phyloP scores from a whole-genome alignment of 768 basidiomycete genomes.

The Albatrellus ellisii region DNA sequence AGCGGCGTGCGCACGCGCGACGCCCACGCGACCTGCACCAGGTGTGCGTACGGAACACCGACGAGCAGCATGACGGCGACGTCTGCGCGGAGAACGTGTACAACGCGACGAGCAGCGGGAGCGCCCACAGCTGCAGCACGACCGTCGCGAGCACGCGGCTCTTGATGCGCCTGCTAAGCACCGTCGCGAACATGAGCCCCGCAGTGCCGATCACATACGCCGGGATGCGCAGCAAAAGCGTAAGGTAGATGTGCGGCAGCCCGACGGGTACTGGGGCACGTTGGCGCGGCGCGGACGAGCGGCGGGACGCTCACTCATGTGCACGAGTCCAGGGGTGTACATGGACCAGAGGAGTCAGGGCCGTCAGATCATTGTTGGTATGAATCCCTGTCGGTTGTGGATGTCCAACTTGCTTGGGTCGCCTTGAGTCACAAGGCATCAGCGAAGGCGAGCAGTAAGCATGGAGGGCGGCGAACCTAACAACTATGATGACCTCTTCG shows the following conservation, averaged over 20 bases:
- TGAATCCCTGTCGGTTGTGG: constrained; percentile 61
- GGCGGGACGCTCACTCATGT: constrained; percentile 29
- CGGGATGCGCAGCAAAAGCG: constrained; percentile 50
- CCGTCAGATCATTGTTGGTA: constrained; percentile 31
- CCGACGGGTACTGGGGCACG: constrained; percentile 34
- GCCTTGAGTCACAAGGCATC: constrained; percentile 41
- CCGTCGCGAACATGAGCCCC: constrained; percentile 28
- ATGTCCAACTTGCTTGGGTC: constrained; percentile 56
- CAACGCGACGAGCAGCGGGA: constrained; percentile 45
- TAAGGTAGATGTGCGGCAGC: constrained; percentile 51
- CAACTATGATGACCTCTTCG: constrained; percentile 54
- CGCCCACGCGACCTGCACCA: constrained; percentile 34
- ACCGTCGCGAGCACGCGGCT: constrained; percentile 41
- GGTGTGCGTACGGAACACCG: constrained; percentile 33
- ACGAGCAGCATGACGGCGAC: constrained; percentile 37
- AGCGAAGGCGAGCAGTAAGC: neutral
- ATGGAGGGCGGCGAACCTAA: constrained; percentile 22
- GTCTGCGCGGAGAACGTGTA: constrained; percentile 35
- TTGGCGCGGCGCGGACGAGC: neutral
- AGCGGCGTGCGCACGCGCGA: constrained; percentile 40
- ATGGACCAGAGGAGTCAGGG: constrained; percentile 57
- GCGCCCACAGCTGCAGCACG: constrained; percentile 45
- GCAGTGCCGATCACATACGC: constrained; percentile 38
- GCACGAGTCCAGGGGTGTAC: constrained; percentile 40
- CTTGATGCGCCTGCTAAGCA: constrained; percentile 41